These are phyloP conservation scores for Isabelozyma pseudorhagii DNA, from an alignment of 805 yeast species.

Conservation along the genomic window DNA sequence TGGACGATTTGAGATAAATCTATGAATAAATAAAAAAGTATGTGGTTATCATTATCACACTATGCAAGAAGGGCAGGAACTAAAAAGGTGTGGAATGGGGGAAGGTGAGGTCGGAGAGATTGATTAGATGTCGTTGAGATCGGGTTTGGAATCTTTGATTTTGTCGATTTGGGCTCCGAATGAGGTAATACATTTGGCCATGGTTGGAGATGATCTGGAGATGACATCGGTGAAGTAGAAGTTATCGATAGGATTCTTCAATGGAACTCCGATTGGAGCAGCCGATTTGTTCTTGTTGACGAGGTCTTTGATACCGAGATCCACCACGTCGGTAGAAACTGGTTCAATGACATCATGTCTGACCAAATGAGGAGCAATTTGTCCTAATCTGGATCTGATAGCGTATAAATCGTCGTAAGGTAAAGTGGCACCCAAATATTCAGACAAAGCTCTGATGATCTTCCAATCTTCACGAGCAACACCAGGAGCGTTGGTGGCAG, in stretches of 20 bases:
- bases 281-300: conserved; percentile 37
- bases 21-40: not conserved
- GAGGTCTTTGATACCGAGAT: conserved; percentile 52
- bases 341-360: conserved; percentile 75
- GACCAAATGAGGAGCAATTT: conserved; percentile 77
- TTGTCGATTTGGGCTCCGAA: conserved; percentile 68
- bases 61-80: not conserved
- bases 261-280: conserved; percentile 39
- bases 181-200: conserved; percentile 80
- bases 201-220: conserved; percentile 83
- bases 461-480: conserved; percentile 92
- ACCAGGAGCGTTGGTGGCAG: conserved; percentile 86
- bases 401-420: conserved; percentile 74
- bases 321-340: conserved; percentile 53
- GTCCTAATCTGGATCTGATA: conserved; percentile 65
- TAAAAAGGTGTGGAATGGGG: not conserved
- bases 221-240: conserved; percentile 87
- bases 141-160: conserved; percentile 46
- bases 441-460: conserved; percentile 77
- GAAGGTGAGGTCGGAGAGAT: not conserved
- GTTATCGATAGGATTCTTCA: conserved; percentile 73
- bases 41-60: not conserved
- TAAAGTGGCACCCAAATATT: conserved; percentile 64
- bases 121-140: conserved; percentile 17
- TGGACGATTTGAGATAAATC: not conserved